These are phyloP conservation scores for Colletotrichum agaves DNA, from an alignment of 2,329 filamentous ascomycete genomes.

Conservation along the genomic window DNA sequence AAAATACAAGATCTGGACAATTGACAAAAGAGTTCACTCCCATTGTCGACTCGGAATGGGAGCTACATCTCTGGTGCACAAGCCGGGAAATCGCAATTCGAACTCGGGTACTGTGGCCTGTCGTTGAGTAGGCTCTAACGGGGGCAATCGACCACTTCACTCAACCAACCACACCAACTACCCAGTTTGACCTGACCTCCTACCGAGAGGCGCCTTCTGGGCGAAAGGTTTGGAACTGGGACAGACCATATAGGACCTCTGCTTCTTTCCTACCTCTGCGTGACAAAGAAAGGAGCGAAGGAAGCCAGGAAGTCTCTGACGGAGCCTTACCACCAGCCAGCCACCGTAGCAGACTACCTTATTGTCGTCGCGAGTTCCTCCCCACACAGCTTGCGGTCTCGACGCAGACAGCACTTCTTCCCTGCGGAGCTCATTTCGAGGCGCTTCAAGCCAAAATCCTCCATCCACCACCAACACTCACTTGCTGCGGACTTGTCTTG, in stretches of 20 bases:
- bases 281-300: no score
- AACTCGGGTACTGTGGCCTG: neutral
- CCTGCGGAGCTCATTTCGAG: no score
- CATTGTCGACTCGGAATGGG: neutral
- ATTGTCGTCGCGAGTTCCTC: no score
- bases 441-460: no score
- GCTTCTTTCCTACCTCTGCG: neutral
- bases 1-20: neutral
- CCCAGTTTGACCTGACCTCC: constrained; percentile 16
- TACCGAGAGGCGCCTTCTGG: constrained; percentile 7
- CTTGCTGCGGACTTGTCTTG: no score
- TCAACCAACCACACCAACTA: neutral
- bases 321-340: no score
- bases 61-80: neutral
- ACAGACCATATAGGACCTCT: neutral
- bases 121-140: neutral
- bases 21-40: constrained; percentile 11
- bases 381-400: no score
- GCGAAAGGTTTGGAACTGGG: neutral
- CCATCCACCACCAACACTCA: no score
- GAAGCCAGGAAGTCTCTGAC: no score
- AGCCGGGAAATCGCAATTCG: neutral
- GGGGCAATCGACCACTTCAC: neutral
- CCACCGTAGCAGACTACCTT: no score
- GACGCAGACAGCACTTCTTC: no score